phyloP scores from a whole-genome alignment of 108 stramenopile genomes.

The Nannochloropsis oceanica region DNA sequence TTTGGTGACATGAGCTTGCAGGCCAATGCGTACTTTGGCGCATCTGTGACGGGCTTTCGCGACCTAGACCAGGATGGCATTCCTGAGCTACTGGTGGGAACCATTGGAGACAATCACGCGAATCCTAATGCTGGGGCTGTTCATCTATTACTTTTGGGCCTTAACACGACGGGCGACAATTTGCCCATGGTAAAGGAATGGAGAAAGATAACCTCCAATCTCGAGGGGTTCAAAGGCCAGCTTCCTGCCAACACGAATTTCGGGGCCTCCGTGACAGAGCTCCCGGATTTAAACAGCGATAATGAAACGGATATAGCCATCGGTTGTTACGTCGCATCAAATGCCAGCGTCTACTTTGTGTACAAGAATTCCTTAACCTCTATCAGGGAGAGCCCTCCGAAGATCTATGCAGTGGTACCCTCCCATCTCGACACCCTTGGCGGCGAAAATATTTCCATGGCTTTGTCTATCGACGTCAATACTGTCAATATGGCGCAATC shows the following conservation, averaged over 20 bases:
- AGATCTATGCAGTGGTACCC: not conserved
- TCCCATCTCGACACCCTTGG: not conserved
- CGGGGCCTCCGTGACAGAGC: not conserved
- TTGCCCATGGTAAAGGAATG: not conserved
- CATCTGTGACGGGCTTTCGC: not conserved
- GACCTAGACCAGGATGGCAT: not conserved
- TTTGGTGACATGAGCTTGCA: not conserved
- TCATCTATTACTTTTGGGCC: not conserved
- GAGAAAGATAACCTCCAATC: not conserved
- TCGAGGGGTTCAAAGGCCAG: not conserved
- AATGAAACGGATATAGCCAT: not conserved
- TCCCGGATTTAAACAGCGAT: not conserved
- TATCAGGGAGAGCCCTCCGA: not conserved
- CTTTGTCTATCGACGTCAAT: not conserved
- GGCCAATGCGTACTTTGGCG: not conserved
- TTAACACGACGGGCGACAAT: not conserved
- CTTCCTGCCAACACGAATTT: not conserved
- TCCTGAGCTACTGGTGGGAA: not conserved
- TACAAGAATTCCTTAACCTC: not conserved
- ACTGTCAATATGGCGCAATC: not conserved
- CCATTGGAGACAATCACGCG: not conserved
- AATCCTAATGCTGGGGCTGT: not conserved
- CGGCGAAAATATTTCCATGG: not conserved
- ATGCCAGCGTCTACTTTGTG: not conserved
- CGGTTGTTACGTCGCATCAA: not conserved